phyloP scores from a whole-genome alignment of 2,329 filamentous ascomycete genomes.

The Penicillium sp. region DNA sequence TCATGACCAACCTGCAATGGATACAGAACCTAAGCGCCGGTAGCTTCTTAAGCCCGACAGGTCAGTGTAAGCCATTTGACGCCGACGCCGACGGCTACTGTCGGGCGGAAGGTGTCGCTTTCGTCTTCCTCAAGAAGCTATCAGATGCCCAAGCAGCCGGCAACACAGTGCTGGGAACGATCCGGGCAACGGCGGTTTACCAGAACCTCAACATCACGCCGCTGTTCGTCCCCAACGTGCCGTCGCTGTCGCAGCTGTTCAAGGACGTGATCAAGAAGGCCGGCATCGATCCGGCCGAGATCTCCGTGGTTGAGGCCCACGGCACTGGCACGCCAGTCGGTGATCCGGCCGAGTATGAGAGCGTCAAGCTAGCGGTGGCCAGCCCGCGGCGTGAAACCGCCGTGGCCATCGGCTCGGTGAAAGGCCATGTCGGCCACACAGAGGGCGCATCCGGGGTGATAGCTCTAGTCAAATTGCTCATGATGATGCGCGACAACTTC shows the following conservation, averaged over 20 bases:
- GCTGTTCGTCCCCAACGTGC: constrained; percentile 13
- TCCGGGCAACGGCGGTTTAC: constrained; percentile 29
- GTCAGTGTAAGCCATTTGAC: constrained; percentile 48
- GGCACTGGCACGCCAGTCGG: constrained; percentile 31
- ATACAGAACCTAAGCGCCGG: constrained; percentile 32
- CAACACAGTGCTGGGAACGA: constrained; percentile 45
- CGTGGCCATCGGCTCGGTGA: constrained; percentile 31
- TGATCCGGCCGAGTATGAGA: constrained; percentile 12
- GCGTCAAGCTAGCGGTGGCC: no score
- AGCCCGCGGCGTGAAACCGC: constrained; percentile 19
- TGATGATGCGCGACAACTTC: constrained; percentile 26
- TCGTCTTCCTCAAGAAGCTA: constrained; percentile 48
- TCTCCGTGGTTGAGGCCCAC: constrained; percentile 33
- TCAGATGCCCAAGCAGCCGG: constrained; percentile 47
- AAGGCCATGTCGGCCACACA: constrained; percentile 34
- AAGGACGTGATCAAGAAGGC: constrained; percentile 20
- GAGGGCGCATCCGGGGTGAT: constrained; percentile 33
- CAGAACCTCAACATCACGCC: constrained; percentile 30
- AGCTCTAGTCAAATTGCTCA: constrained; percentile 27
- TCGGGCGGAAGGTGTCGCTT: constrained; percentile 44
- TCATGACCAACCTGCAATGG: constrained; percentile 28
- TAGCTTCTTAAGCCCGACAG: constrained; percentile 45
- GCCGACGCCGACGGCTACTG: constrained; percentile 51
- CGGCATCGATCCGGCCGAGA: constrained; percentile 18
- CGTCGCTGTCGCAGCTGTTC: constrained; percentile 31